Percentiles rank a stretch among this genome's conserved stretches.
Conservation (phyloP, 2,329 filamentous ascomycete genomes). For the Cordyceps militaris region DNA sequence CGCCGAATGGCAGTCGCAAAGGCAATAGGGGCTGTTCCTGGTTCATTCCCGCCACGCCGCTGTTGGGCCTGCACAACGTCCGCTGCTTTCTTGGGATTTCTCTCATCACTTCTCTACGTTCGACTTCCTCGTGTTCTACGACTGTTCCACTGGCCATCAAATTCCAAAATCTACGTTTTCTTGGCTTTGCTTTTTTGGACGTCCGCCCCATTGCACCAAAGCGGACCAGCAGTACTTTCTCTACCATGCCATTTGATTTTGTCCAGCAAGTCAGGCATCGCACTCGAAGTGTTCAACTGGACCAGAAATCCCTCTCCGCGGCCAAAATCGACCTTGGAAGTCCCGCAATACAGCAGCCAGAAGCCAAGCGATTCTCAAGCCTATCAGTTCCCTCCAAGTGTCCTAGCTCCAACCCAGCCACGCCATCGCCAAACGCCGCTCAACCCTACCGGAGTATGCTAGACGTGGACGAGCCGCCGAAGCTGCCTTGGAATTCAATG, state of each 20-base stretch:
- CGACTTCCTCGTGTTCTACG: neutral
- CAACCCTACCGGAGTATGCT: constrained; percentile 46
- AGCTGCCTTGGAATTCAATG: constrained; percentile 36
- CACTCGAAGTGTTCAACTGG: constrained; percentile 43
- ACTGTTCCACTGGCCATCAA: constrained; percentile 24
- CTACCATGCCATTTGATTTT: constrained; percentile 35
- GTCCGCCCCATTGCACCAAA: constrained; percentile 19
- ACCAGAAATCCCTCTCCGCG: constrained; percentile 23
- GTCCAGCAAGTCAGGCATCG: constrained; percentile 38
- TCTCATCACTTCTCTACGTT: neutral
- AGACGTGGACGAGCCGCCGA: constrained; percentile 42
- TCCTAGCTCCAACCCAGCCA: neutral
- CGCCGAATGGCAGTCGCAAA: constrained; percentile 21
- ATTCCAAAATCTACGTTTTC: constrained; percentile 39
- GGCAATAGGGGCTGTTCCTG: constrained; percentile 18
- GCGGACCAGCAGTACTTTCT: constrained; percentile 18
- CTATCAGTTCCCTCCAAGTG: constrained; percentile 19
- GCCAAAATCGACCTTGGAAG: constrained; percentile 16
- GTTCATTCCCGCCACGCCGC: neutral
- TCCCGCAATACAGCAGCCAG: constrained; percentile 13
- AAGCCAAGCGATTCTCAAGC: constrained; percentile 29
- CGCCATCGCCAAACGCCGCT: constrained; percentile 16
- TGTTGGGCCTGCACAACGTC: neutral
- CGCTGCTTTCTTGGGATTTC: neutral
- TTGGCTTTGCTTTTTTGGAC: constrained; percentile 33